Percentiles rank a stretch among this genome's conserved stretches.
Conservation (phyloP, 257 asterid species). For the Salvia miltiorrhiza region DNA sequence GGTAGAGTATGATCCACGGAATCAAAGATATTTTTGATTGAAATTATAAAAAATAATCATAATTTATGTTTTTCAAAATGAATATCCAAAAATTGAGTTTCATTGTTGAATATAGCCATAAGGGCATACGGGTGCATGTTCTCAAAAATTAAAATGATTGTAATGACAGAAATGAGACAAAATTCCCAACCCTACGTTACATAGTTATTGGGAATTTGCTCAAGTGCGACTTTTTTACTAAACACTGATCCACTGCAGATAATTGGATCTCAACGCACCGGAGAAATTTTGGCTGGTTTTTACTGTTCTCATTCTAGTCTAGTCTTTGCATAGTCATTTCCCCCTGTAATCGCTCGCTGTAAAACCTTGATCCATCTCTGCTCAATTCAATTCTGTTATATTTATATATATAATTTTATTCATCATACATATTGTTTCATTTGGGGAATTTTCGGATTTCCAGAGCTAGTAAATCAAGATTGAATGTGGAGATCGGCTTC, state of each 20-base stretch:
- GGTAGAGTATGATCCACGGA: too few species aligned
- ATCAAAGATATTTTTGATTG: too few species aligned
- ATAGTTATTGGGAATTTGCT: background rate
- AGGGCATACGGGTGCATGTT: too few species aligned
- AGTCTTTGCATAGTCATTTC: conserved; percentile 17
- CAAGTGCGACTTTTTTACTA: conserved; percentile 9
- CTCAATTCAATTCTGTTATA: conserved; percentile 21
- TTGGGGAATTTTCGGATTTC: background rate
- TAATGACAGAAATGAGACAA: too few species aligned
- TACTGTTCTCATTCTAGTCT: background rate
- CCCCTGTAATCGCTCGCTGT: conserved; percentile 2
- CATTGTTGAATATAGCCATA: too few species aligned
- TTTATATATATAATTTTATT: background rate
- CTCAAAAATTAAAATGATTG: too few species aligned
- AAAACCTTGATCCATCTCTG: conserved; percentile 31
- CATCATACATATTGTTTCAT: background rate
- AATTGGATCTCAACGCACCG: conserved; percentile 19
- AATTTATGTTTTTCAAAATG: too few species aligned
- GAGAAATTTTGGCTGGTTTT: background rate
- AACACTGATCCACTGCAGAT: background rate
- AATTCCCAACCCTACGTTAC: too few species aligned
- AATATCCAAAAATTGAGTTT: too few species aligned
- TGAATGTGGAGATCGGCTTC: conserved; percentile 40
- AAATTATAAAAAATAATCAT: too few species aligned
- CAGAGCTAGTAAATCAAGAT: conserved; percentile 18